These are phyloP conservation scores for Phytophthora pluvialis DNA, from an alignment of 352 stramenopile genomes.

Conservation along the genomic window DNA sequence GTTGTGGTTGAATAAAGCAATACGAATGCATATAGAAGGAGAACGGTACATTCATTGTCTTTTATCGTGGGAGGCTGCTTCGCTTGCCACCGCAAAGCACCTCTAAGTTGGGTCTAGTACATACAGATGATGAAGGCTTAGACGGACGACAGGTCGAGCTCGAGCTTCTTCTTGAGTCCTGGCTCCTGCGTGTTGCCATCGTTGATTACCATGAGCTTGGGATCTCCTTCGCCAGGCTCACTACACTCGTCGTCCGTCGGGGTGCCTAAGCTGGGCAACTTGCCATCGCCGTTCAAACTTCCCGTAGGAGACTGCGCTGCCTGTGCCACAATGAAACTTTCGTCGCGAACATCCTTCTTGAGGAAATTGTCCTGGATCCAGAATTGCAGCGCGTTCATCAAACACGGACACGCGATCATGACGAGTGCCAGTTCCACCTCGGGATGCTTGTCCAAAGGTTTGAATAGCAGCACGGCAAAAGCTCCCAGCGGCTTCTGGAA, in stretches of 20 bases:
- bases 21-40: slow-evolving; percentile 31
- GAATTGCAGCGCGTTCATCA: slow-evolving; percentile 92
- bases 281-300: slow-evolving; percentile 32
- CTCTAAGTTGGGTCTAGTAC: slow-evolving; percentile 13
- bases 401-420: slow-evolving; percentile 88
- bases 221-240: slow-evolving; percentile 29
- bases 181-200: slow-evolving; percentile 21
- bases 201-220: slow-evolving; percentile 26
- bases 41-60: slow-evolving; percentile 8
- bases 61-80: slow-evolving; percentile 15
- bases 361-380: slow-evolving; percentile 92
- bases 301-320: slow-evolving; percentile 34
- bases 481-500: slow-evolving; percentile 70
- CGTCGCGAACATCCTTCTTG: slow-evolving; percentile 81
- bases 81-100: slow-evolving; percentile 12
- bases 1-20: slow-evolving; percentile 37
- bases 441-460: slow-evolving; percentile 67
- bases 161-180: slow-evolving; percentile 22
- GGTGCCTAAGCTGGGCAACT: slow-evolving; percentile 37
- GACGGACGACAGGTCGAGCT: slow-evolving; percentile 33
- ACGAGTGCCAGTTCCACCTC: slow-evolving; percentile 81
- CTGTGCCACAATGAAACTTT: slow-evolving; percentile 60
- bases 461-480: slow-evolving; percentile 72
- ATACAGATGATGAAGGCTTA: slow-evolving; percentile 13
- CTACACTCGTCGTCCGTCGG: slow-evolving; percentile 42